These are phyloP conservation scores for Xylaria acuta DNA, from an alignment of 495 filamentous ascomycete genomes.

Conservation along the genomic window DNA sequence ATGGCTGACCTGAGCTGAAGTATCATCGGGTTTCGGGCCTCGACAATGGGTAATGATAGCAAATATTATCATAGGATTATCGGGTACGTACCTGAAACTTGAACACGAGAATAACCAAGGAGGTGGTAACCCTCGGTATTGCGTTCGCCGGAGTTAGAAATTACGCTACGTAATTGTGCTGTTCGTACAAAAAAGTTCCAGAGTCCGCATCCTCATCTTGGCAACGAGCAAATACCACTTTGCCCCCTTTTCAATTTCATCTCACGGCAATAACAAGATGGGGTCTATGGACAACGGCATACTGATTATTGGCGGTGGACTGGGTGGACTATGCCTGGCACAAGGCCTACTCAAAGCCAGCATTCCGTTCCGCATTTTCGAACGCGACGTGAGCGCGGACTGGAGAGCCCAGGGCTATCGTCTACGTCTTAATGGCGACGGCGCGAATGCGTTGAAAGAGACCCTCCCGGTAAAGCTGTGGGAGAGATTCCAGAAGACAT, in stretches of 20 bases:
- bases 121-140: too few species aligned
- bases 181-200: too few species aligned
- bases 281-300: constrained; percentile 30
- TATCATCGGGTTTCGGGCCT: too few species aligned
- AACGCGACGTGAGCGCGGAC: constrained; percentile 52
- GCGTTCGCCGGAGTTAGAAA: too few species aligned
- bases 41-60: too few species aligned
- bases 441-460: constrained; percentile 10
- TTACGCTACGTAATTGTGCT: too few species aligned
- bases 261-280: background rate
- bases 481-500: constrained; percentile 10
- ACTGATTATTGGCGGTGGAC: constrained; percentile 65
- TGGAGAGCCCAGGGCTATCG: constrained; percentile 13
- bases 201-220: too few species aligned
- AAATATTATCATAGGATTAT: too few species aligned
- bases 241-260: background rate
- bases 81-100: too few species aligned
- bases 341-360: constrained; percentile 57
- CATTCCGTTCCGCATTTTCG: constrained; percentile 58
- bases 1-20: too few species aligned
- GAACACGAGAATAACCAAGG: too few species aligned
- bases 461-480: background rate
- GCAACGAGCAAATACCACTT: background rate
- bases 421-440: constrained; percentile 8
- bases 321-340: constrained; percentile 65